phyloP scores from a whole-genome alignment of 2,329 filamentous ascomycete genomes.

The Mycogone perniciosa region DNA sequence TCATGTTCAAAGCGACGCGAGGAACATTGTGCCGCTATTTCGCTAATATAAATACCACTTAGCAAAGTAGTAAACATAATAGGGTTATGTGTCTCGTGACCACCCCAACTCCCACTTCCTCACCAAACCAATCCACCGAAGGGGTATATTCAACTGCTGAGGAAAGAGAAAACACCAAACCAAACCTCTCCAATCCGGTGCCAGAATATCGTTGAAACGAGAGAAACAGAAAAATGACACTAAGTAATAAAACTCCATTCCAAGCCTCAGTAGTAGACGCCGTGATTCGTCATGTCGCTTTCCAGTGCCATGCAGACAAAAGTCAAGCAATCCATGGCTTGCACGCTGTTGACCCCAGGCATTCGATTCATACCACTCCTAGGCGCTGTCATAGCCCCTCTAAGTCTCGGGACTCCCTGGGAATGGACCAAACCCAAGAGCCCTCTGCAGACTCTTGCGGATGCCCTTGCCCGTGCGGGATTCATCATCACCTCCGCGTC shows the following conservation, averaged over 20 bases:
- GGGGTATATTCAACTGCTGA: conserved; percentile 19
- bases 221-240: conserved; percentile 7
- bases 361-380: not conserved
- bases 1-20: no score
- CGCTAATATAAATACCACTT: no score
- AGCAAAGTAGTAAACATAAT: no score
- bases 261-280: conserved; percentile 8
- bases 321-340: not conserved
- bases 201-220: conserved; percentile 9
- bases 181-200: conserved; percentile 9
- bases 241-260: conserved; percentile 1
- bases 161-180: conserved; percentile 3
- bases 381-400: not conserved
- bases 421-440: conserved; percentile 33
- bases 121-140: conserved; percentile 11
- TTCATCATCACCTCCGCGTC: conserved; percentile 33
- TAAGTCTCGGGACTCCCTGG: conserved; percentile 10
- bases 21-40: no score
- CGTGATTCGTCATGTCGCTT: not conserved
- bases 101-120: not conserved
- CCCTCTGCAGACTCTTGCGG: conserved; percentile 40
- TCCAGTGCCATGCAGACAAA: conserved; percentile 5
- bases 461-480: conserved; percentile 33
- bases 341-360: not conserved
- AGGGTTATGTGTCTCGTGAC: not conserved